A percentile compares a stretch with the other conserved stretches of the same genome.
phyloP scores from a whole-genome alignment of 2,329 filamentous ascomycete species.

The Blastomyces parvus region DNA sequence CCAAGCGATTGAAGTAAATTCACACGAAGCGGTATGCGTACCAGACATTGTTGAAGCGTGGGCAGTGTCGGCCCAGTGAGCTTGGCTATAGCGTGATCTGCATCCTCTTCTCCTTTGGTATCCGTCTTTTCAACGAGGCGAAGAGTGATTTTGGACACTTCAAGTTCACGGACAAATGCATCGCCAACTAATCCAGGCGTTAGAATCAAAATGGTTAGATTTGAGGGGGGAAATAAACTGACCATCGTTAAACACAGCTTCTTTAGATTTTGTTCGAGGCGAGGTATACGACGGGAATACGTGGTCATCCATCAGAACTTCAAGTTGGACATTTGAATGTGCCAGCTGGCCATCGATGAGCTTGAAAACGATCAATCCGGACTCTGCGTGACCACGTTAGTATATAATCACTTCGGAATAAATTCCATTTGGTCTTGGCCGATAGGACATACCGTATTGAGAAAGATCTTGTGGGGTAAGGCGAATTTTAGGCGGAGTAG shows the following conservation, averaged over 20 bases:
- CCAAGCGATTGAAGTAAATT: background rate
- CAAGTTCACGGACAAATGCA: slow-evolving; percentile 92
- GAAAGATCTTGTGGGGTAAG: slow-evolving; percentile 71
- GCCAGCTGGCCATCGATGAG: slow-evolving; percentile 82
- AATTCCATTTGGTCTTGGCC: background rate
- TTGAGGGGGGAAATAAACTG: slow-evolving; percentile 19
- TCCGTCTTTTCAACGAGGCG: slow-evolving; percentile 74
- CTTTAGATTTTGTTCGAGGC: slow-evolving; percentile 59
- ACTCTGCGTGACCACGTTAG: slow-evolving; percentile 50
- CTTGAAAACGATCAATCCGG: slow-evolving; percentile 87
- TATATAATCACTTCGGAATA: slow-evolving; percentile 4
- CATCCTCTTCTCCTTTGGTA: slow-evolving; percentile 55
- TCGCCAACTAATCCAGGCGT: slow-evolving; percentile 55
- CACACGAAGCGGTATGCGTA: slow-evolving; percentile 37
- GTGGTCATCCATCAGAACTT: slow-evolving; percentile 91
- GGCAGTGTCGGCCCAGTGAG: slow-evolving; percentile 76
- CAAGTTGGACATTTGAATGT: slow-evolving; percentile 64
- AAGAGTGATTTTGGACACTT: slow-evolving; percentile 86
- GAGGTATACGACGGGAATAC: slow-evolving; percentile 82
- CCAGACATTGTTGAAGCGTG: slow-evolving; percentile 77
- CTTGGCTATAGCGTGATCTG: slow-evolving; percentile 69
- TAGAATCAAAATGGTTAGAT: slow-evolving; percentile 8
- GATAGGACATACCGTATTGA: slow-evolving; percentile 53
- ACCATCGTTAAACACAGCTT: slow-evolving; percentile 73
- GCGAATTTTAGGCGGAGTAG: slow-evolving; percentile 56